Evolutionary conservation across 768 basidiomycete species (phyloP).

Genomic region (Pleurotus ostreatus): DNA sequence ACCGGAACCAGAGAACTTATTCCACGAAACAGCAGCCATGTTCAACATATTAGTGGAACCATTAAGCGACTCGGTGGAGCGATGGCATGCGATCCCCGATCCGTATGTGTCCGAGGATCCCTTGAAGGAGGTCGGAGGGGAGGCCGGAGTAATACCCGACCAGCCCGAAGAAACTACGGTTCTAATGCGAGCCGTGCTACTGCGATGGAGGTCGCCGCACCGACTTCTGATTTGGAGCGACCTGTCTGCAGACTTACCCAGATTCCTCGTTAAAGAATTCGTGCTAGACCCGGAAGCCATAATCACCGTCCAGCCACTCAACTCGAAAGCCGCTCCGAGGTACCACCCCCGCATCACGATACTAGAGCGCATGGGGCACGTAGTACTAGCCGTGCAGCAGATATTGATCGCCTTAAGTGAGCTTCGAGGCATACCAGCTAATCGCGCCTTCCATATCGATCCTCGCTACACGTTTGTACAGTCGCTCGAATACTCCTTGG

Average conservation of each 20-base stretch:
- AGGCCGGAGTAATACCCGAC: background rate
- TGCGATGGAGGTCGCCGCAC: slow-evolving; percentile 8
- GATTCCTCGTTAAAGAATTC: background rate
- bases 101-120: background rate
- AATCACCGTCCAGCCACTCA: too few species aligned
- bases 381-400: background rate
- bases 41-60: background rate
- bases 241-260: background rate
- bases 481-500: background rate
- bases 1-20: background rate
- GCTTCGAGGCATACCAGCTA: background rate
- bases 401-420: background rate
- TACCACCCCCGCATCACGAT: too few species aligned
- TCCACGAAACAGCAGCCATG: background rate
- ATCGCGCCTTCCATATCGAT: background rate
- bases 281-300: background rate
- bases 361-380: background rate
- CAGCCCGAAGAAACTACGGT: background rate
- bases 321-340: too few species aligned
- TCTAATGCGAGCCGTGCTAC: background rate
- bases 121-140: background rate
- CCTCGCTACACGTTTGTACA: background rate
- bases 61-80: background rate
- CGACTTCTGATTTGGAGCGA: background rate
- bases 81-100: background rate